Evolutionary conservation across 1,284 basidiomycete genomes (phyloP).

Genomic region (Rhodotorula sp.): DNA sequence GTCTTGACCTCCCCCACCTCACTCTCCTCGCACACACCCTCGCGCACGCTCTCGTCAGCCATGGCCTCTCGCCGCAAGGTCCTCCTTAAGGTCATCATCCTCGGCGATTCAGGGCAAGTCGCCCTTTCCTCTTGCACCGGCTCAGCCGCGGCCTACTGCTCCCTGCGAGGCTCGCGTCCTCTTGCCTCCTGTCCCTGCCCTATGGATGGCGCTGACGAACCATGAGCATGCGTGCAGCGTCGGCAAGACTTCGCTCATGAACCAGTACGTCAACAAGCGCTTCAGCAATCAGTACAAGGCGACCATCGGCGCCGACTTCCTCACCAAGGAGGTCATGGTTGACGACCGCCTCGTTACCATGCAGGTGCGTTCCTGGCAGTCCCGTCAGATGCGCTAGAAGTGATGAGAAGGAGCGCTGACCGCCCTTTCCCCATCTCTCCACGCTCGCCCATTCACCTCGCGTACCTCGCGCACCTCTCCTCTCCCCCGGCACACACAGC

Average conservation of each 20-base stretch:
- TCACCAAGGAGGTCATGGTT: constrained; percentile 98
- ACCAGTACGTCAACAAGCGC: constrained; percentile 99
- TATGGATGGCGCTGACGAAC: too few relatives aligned
- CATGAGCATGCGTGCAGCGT: constrained; percentile 62
- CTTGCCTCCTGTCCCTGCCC: too few relatives aligned
- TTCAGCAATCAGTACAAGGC: constrained; percentile 99
- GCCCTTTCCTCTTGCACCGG: background rate
- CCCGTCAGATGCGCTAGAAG: background rate
- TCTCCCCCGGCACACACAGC: constrained; percentile 57
- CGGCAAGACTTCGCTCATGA: constrained; percentile 99
- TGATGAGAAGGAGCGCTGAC: background rate
- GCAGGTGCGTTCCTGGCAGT: constrained; percentile 64
- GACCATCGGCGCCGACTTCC: constrained; percentile 61
- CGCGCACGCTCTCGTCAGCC: too few relatives aligned
- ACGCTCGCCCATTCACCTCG: background rate
- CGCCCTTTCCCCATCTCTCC: background rate
- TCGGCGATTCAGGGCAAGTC: constrained; percentile 80
- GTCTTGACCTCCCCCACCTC: too few relatives aligned
- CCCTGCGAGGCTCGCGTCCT: too few relatives aligned
- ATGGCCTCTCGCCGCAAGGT: constrained; percentile 69
- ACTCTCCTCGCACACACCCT: background rate
- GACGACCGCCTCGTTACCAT: constrained; percentile 98
- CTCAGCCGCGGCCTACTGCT: too few relatives aligned
- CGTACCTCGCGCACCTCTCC: background rate
- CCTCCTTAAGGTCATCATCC: constrained; percentile 97